These are phyloP conservation scores for Carex parvula DNA, from an alignment of 176 grass and related monocot species.

Conservation along the genomic window DNA sequence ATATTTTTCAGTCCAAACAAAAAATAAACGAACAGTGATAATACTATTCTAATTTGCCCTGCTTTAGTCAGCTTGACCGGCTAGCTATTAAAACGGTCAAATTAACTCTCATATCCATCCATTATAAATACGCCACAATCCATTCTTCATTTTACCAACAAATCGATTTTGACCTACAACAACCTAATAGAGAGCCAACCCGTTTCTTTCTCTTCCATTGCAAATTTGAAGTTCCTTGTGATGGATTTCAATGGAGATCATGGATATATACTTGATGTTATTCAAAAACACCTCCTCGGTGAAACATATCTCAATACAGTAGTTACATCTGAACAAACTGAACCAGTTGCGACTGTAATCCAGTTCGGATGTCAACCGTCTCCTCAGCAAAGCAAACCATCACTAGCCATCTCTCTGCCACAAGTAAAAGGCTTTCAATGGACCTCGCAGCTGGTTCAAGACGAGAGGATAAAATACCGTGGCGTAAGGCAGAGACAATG, in stretches of 20 bases:
- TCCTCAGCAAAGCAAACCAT: not conserved
- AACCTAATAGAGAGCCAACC: not conserved
- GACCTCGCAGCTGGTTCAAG: not conserved
- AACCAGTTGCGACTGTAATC: not conserved
- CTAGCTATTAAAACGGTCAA: not conserved
- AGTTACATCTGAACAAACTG: not conserved
- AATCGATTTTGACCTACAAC: slow-evolving; percentile 5
- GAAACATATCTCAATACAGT: not conserved
- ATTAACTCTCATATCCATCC: not conserved
- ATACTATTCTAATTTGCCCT: not conserved
- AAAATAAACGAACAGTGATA: not conserved
- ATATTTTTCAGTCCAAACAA: not conserved
- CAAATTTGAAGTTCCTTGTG: not conserved
- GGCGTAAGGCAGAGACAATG: slow-evolving; percentile 11
- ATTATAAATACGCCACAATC: not conserved
- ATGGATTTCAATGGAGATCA: not conserved
- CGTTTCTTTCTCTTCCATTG: too few species aligned
- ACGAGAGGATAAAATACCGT: not conserved
- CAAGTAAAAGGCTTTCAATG: too few species aligned
- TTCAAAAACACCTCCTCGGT: not conserved
- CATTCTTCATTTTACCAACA: not conserved
- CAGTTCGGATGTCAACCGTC: slow-evolving; percentile 1
- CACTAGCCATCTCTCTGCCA: not conserved
- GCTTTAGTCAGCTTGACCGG: not conserved
- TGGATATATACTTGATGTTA: slow-evolving; percentile 16